Evolutionary conservation across 2,329 filamentous ascomycete species (phyloP).

Genomic region (Aspergillus novoparasiticus): DNA sequence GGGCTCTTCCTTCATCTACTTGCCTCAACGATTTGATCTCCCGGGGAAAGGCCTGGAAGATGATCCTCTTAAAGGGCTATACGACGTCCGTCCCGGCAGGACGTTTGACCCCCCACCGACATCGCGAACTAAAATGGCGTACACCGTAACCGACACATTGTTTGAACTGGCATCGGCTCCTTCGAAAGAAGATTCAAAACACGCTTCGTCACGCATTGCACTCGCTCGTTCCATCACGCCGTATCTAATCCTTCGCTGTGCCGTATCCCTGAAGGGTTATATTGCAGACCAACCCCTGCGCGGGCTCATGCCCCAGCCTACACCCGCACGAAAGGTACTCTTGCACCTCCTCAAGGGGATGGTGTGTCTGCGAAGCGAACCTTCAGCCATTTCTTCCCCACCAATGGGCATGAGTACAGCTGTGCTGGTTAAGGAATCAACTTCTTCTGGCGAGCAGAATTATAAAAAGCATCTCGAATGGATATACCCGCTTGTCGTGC

Average conservation of each 20-base stretch:
- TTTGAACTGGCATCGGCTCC: constrained; percentile 65
- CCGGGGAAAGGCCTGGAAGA: constrained; percentile 46
- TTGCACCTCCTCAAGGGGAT: constrained; percentile 69
- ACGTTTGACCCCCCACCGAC: constrained; percentile 70
- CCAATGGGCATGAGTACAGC: constrained; percentile 21
- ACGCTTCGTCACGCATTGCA: constrained; percentile 51
- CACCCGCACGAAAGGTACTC: constrained; percentile 78
- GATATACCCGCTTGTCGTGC: constrained; percentile 71
- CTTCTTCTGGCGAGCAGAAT: constrained; percentile 24
- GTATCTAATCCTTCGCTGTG: constrained; percentile 79
- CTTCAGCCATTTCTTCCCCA: constrained; percentile 65
- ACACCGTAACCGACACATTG: constrained; percentile 78
- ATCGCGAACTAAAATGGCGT: constrained; percentile 71
- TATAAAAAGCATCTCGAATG: constrained; percentile 74
- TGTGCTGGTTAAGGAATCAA: constrained; percentile 33
- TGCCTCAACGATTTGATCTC: constrained; percentile 64
- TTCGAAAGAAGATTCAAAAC: constrained; percentile 28
- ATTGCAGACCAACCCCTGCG: constrained; percentile 89
- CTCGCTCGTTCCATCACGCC: constrained; percentile 77
- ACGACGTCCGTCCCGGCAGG: constrained; percentile 67
- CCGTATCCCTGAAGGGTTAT: constrained; percentile 78
- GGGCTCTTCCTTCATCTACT: constrained; percentile 77
- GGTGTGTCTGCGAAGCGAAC: constrained; percentile 68
- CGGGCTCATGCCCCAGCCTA: constrained; percentile 84
- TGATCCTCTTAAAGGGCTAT: constrained; percentile 64